Conservation (phyloP, 139 green algal species). For the Tetraselmis chui region DNA sequence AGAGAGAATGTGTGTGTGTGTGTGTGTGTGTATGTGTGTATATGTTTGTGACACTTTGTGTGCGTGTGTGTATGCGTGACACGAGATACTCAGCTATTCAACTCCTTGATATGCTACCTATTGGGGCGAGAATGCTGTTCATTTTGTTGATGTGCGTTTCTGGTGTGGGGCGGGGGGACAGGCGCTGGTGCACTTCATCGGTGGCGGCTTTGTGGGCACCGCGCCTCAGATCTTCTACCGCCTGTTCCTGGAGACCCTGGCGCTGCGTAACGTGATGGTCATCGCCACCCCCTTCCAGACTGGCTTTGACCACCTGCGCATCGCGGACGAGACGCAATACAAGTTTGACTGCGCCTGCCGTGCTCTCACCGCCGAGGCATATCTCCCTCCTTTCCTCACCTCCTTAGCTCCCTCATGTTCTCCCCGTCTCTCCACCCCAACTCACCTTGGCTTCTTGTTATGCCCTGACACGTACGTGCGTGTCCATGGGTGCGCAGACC, state of each 20-base stretch:
- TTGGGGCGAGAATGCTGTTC: too few species aligned
- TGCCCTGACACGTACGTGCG: neutral
- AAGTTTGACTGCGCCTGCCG: constrained; percentile 68
- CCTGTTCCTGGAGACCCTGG: constrained; percentile 69
- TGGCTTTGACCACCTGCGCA: constrained; percentile 82
- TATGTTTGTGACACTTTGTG: too few species aligned
- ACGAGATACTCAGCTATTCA: too few species aligned
- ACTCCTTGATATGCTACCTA: too few species aligned
- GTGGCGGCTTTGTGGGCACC: constrained; percentile 85
- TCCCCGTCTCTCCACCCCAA: neutral
- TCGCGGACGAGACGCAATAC: constrained; percentile 80
- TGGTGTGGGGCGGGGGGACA: too few species aligned
- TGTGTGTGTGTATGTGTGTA: too few species aligned
- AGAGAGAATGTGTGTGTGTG: too few species aligned
- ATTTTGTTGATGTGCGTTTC: too few species aligned
- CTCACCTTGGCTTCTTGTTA: neutral
- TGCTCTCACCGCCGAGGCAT: constrained; percentile 30
- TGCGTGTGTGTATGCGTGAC: too few species aligned
- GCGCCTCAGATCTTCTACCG: constrained; percentile 76
- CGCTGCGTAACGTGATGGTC: constrained; percentile 61
- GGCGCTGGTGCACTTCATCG: constrained; percentile 83
- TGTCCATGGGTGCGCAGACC: constrained; percentile 15
- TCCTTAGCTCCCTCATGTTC: neutral
- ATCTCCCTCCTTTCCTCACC: neutral
- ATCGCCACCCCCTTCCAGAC: constrained; percentile 73